Evolutionary conservation across 2,329 filamentous ascomycete species (phyloP).

Genomic region (Chaetomiaceae sp.): DNA sequence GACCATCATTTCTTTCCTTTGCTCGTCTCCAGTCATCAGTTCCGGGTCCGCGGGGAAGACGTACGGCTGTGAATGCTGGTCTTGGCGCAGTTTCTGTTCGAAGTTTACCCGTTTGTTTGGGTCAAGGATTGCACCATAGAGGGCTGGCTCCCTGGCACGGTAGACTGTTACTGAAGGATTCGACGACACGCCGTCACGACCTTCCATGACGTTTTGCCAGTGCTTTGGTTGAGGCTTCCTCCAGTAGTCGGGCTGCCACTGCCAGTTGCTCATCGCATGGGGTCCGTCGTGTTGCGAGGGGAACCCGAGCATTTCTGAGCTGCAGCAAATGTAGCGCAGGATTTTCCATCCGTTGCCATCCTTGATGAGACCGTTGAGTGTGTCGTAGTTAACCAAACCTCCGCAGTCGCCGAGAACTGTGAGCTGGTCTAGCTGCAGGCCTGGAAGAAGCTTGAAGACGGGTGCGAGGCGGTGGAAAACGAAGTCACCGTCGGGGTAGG

Average conservation of each 20-base stretch:
- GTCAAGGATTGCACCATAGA: background rate
- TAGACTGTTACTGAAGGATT: slow-evolving; percentile 6
- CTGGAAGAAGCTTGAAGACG: slow-evolving; percentile 5
- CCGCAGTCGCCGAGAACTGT: background rate
- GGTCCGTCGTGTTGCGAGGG: background rate
- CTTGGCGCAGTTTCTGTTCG: background rate
- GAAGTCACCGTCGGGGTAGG: background rate
- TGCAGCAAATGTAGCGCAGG: background rate
- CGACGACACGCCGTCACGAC: background rate
- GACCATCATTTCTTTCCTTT: background rate
- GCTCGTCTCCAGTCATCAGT: background rate
- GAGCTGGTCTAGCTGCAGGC: slow-evolving; percentile 10
- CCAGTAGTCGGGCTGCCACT: background rate
- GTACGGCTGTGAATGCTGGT: background rate
- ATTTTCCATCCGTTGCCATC: slow-evolving; percentile 8
- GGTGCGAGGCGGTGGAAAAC: background rate
- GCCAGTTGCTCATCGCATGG: background rate
- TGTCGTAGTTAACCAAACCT: background rate
- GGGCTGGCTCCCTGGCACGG: background rate
- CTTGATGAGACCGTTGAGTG: background rate
- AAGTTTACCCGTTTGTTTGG: background rate
- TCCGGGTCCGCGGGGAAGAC: slow-evolving; percentile 5
- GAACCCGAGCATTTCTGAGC: background rate
- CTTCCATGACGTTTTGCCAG: slow-evolving; percentile 1
- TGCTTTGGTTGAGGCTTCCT: background rate